Evolutionary conservation across 1,139 yeast genomes (phyloP), one percentile per base, ranked within the genome.

Genomic region (Taphrina pruni): DNA sequence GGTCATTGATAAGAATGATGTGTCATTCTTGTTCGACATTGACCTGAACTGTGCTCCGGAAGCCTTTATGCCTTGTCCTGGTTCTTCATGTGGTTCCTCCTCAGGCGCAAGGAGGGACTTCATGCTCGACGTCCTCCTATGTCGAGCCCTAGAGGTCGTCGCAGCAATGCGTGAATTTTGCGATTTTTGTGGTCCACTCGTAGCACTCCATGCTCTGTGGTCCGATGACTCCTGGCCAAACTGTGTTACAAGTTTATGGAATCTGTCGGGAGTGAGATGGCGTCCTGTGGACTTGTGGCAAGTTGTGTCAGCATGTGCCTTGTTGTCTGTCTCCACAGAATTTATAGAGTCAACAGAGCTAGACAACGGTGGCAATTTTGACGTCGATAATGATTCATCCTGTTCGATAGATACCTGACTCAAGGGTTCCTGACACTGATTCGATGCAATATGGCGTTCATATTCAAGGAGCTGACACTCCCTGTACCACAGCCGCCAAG

Each of bases 401-500:
- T 38, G 35, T 52, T 45, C 54, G 14, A 35, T 4, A 11, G 21
- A 66, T n/a, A 20, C 60, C 38, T 45, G 20, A n/a, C 8, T 7
- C 12, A 17, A 6, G n/a, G 48, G 8, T 6, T 6, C 48, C 8
- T 12, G 48, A 17, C 20, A 7, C 21, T 32, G 38, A 11, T 20
- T n/a, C 41, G 50, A 20, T 12, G 35, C 38, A 51, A 17, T 21
- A 17, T 45, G 57, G 14, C 60, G 50, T 17, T 61, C 70, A 35
- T 39, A 60, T n/a, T 65, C 71, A 8, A 56, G n/a, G 55, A 69
- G 60, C 39, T 80, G 74, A 2, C 84, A 69, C 60, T 83, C 84
- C 67, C 86, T 78, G 71, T 84, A 85, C 76, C 86, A 85, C 50
- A 85, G 80, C 51, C 88, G 78, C 88, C 88, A 86, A 64, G 86